Evolutionary conservation across 345 rosid species (phyloP).

Genomic region (Microcos paniculata): DNA sequence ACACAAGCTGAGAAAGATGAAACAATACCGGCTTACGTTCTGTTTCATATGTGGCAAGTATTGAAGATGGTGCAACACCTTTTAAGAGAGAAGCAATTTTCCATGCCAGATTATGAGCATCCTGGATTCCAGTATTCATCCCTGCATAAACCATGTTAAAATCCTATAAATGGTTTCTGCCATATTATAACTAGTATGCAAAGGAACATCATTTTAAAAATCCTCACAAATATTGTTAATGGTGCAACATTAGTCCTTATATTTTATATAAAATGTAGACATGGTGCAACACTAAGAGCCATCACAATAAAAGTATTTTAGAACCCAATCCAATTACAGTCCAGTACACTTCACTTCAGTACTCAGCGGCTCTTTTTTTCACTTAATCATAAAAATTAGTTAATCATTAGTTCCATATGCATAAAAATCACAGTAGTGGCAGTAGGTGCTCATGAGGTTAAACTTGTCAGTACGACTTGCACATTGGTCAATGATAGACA

Average conservation of each 20-base stretch:
- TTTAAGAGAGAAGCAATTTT: slow-evolving; percentile 67
- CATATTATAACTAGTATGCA: neutral
- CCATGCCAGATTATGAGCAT: slow-evolving; percentile 97
- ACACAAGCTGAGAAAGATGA: slow-evolving; percentile 18
- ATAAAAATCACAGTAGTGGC: neutral
- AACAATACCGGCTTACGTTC: slow-evolving; percentile 83
- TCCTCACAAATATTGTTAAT: neutral
- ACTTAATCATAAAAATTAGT: neutral
- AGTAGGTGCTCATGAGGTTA: neutral
- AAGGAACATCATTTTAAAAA: neutral
- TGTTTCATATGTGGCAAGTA: slow-evolving; percentile 72
- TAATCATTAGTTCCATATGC: neutral
- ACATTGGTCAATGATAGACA: neutral
- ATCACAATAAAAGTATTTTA: neutral
- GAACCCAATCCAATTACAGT: neutral
- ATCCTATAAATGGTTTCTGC: neutral
- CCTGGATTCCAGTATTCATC: slow-evolving; percentile 98
- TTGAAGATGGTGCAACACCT: slow-evolving; percentile 62
- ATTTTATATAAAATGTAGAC: neutral
- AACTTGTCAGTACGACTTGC: neutral
- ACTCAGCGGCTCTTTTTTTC: neutral
- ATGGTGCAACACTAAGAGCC: neutral
- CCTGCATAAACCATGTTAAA: slow-evolving; percentile 42
- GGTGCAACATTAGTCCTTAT: neutral
- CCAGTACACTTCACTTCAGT: neutral